Evolutionary conservation across 2,329 filamentous ascomycete species (phyloP).

Genomic region (Leptoxyphium fumago): DNA sequence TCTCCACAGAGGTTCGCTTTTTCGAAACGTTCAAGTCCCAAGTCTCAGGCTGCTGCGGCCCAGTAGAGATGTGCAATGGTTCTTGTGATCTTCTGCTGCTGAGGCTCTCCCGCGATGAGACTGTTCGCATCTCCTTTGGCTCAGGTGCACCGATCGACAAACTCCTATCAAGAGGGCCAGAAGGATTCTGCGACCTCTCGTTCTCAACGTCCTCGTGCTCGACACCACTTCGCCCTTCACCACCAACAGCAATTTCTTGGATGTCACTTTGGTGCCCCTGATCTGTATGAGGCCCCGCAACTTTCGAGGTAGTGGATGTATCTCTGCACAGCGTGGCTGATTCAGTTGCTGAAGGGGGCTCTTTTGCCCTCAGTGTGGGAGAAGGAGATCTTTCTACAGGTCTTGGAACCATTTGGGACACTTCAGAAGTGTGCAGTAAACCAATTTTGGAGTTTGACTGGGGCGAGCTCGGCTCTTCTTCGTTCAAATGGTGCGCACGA

Average conservation of each 20-base stretch:
- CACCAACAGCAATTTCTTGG: background rate
- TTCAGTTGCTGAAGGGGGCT: background rate
- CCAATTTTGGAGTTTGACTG: conserved; percentile 2
- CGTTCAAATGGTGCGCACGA: too few relatives aligned
- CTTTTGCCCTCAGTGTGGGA: background rate
- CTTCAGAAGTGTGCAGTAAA: conserved; percentile 13
- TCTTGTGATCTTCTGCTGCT: conserved; percentile 16
- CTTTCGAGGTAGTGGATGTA: background rate
- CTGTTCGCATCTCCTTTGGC: conserved; percentile 8
- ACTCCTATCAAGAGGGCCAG: background rate
- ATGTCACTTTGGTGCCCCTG: background rate
- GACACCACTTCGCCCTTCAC: background rate
- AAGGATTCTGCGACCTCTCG: conserved; percentile 18
- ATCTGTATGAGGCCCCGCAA: background rate
- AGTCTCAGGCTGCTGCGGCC: conserved; percentile 2
- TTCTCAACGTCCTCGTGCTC: background rate
- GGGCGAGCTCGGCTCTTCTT: too few relatives aligned
- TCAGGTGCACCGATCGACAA: background rate
- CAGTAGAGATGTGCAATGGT: conserved; percentile 15
- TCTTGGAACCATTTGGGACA: conserved; percentile 11
- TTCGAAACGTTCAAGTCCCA: conserved; percentile 10
- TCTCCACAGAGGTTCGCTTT: conserved; percentile 6
- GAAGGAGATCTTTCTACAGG: background rate
- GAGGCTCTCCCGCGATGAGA: conserved; percentile 15
- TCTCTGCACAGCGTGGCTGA: background rate